These are phyloP conservation scores for Beauveria scarabaeidicola DNA, from an alignment of 2,329 filamentous ascomycete genomes.

Conservation along the genomic window DNA sequence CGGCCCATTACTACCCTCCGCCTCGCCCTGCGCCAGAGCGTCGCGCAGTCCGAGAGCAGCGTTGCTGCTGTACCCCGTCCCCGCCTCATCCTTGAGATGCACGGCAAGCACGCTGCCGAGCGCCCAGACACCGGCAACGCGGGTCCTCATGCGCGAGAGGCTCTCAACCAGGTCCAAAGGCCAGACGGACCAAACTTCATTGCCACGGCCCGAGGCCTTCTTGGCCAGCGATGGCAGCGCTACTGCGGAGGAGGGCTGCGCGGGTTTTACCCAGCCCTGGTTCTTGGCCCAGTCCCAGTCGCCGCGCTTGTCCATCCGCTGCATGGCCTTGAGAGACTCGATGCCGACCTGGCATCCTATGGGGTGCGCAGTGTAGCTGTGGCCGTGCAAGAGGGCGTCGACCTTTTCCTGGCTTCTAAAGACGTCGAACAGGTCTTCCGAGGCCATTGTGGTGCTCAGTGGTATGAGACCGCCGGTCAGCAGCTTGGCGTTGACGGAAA, in stretches of 20 bases:
- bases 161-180: slow-evolving; percentile 47
- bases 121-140: slow-evolving; percentile 60
- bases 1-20: slow-evolving; percentile 20
- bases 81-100: slow-evolving; percentile 33
- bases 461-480: slow-evolving; percentile 74
- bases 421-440: slow-evolving; percentile 60
- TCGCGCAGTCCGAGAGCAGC: slow-evolving; percentile 36
- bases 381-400: slow-evolving; percentile 72
- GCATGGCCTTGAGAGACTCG: slow-evolving; percentile 54
- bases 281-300: slow-evolving; percentile 48
- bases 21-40: slow-evolving; percentile 21
- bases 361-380: slow-evolving; percentile 80
- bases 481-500: slow-evolving; percentile 75
- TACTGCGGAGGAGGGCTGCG: background rate
- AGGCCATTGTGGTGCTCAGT: slow-evolving; percentile 67
- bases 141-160: slow-evolving; percentile 44
- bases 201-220: background rate
- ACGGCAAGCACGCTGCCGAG: slow-evolving; percentile 69
- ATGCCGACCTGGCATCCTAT: slow-evolving; percentile 72
- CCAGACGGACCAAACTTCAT: slow-evolving; percentile 61
- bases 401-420: slow-evolving; percentile 67
- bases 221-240: background rate
- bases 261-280: slow-evolving; percentile 31
- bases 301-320: slow-evolving; percentile 44
- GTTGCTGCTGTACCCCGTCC: slow-evolving; percentile 38